Evolutionary conservation across 805 yeast species (phyloP), one percentile per base, ranked within the genome.

Genomic region (Nakazawaea molendinolei): DNA sequence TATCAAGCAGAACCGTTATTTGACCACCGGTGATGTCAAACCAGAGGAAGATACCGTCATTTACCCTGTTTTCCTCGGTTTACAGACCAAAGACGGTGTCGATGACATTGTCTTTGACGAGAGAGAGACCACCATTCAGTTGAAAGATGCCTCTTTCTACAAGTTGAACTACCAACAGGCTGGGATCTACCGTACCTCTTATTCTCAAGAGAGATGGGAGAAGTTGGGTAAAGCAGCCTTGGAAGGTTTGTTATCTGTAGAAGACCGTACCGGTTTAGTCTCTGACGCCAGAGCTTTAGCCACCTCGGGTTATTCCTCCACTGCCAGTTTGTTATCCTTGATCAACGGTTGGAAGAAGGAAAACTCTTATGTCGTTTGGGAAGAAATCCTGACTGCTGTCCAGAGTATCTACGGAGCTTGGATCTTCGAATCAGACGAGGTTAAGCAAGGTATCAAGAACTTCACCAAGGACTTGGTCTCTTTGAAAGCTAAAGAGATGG

Each of bases 221-320:
- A 76, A 78, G 53, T 67, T 83, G 47, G 86, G 86, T 37, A 52
- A 70, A 42, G 75, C 73, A 8, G 77, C 74, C 42, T 69, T 68
- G 27, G 65, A 66, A 8, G 76, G 76, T 27, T 60, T 69, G 47
- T 67, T 84, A 48, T 68, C 86, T 8, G 81, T 79, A 35, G 84
- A 79, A 53, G 94, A 84, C 58, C 75, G 86, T 58, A 76, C 80
- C 38, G 90, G 89, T 28, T 67, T 81, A 47, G 81, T 83, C 32
- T 82, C 89, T n/a, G 94, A 84, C 60, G 84, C 84, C 14, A 75
- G 71, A 35, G 72, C 86, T 7, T 66, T 82, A 46, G 75, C 90
- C 5, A 61, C 77, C 19, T 76, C 90, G 14, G 92, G 92, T 21
- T 70, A 71, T 48, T 73, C 79, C 38, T 63, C 78, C 18, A 74